These are phyloP conservation scores for Acacia concinna DNA, from an alignment of 331 rosid species.

Conservation along the genomic window DNA sequence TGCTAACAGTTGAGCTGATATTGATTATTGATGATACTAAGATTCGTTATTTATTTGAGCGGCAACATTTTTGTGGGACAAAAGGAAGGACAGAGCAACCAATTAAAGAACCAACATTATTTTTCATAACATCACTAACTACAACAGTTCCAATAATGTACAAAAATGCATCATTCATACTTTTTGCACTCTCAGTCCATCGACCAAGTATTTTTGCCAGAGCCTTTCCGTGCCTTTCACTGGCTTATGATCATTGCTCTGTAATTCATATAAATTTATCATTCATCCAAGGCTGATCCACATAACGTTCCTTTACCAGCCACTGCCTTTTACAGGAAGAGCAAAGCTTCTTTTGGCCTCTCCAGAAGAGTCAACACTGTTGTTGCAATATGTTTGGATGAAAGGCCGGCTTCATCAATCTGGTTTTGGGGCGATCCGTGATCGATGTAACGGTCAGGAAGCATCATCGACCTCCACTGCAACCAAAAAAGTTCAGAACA, in stretches of 20 bases:
- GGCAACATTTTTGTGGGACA: neutral
- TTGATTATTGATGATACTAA: too few relatives aligned
- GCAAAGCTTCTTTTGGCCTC: constrained; percentile 63
- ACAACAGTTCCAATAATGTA: too few relatives aligned
- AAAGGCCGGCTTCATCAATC: constrained; percentile 61
- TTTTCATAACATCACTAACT: neutral
- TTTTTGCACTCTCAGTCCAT: neutral
- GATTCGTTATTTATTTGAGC: neutral
- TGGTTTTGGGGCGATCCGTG: constrained; percentile 73
- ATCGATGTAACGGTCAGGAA: constrained; percentile 76
- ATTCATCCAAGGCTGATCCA: neutral
- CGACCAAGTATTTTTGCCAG: neutral
- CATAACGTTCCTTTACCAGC: neutral
- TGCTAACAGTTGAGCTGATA: neutral
- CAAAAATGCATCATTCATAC: too few relatives aligned
- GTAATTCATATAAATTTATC: neutral
- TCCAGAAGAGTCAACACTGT: constrained; percentile 63
- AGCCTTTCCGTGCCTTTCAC: constrained; percentile 8
- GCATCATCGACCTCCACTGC: constrained; percentile 73
- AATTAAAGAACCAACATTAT: neutral
- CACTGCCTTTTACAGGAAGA: constrained; percentile 28
- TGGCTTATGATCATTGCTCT: neutral
- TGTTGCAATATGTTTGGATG: constrained; percentile 59
- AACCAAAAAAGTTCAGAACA: constrained; percentile 3
- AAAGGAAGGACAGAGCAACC: neutral